Base-by-base conservation (phyloP, 1,139 yeast genomes). In the Keqinozyma sinolaborantium region DNA sequence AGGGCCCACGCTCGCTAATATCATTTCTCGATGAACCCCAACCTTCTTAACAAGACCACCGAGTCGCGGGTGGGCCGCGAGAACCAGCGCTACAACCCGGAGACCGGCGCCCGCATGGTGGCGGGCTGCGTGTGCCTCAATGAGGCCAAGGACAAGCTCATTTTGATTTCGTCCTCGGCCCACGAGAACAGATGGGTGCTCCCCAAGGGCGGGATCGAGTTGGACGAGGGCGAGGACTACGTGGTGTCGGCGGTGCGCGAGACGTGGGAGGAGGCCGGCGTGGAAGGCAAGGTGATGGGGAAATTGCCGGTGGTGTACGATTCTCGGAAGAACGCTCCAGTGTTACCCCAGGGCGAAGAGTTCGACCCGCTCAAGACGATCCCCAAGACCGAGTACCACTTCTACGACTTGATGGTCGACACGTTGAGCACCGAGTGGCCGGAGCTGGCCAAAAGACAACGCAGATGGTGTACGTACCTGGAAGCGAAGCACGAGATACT, bases 261-360 rank as follows among this genome's bases (percentile, higher is more conserved):
- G 54, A 85, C 95, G 0, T 92, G 98, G 98, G 98, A 92, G 57
- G 99, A 92, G 56, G 95, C 95, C 0, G 98, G 98, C 0, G 85
- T 83, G 18, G 73, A 73, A 26, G 95, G 96, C 4, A 61, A 55
- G 12, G 69, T 87, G 10, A 46, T 65, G 2, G 45, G 50, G 29
- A 68, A 67, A 38, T 59, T 90, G 28, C 95, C 92, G 0, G 64
- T 73, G 2, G 81, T 85, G 16, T 72, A 70, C 32, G 96, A 87
- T 50, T 65, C 72, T 47, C 57, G 95, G 36, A 66, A 73, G 24
- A 75, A 79, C 54, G 73, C 77, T 3, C 83, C 85, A 2, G 51
- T 64, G 5, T 35, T 64, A 56, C 59, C 56, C 27, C 35, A 45
- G n/a, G 49, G 51, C 9, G 61, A 64, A 16, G 77, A 67, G 5